Evolutionary conservation across 2,329 filamentous ascomycete species (phyloP), one percentile per base, ranked within the genome.

Genomic region (Torrubiella hemipterigena): DNA sequence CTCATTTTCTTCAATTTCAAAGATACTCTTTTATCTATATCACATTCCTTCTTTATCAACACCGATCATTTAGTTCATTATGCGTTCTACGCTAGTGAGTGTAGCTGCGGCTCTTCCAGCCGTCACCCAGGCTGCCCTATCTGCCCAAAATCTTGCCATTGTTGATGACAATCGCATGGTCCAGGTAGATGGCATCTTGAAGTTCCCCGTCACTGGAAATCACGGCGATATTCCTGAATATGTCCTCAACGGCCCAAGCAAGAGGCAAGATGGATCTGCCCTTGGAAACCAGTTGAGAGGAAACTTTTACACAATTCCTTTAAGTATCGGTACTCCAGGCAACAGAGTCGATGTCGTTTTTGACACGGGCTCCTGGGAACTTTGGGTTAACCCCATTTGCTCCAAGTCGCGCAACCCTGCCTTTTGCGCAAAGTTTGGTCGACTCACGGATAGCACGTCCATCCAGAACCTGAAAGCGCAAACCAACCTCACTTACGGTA

Each of bases 321-420:
- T 70, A 39, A 55, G 58, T 35, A 63, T 73, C 28, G 69, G 69
- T 27, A 71, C 60, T 3, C 69, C 69, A 11, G 51, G 61, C 2
- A 69, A 75, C 39, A 43, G 57, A 2, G 59, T 72, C 29, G 67
- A 56, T 34, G 65, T 70, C 9, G 67, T 72, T 43, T 47, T 75
- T 32, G 70, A 75, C 45, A 74, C 70, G 1, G 69, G 69, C 26
- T 73, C 68, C 7, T 73, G 70, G 40, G 69, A 75, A 51, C 56
- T 74, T 19, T 73, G 69, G 69, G 63, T 73, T 6, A 83, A 84
- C 42, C 65, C 73, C 1, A 61, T 66, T 29, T 71, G 65, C 43
- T 68, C 65, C 11, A 37, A 46, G 9, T 35, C 42, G 8, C 40
- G 54, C 4, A 63, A 69, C 38, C 44, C 49, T 14, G 47, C 38